Percentiles rank a stretch among this genome's conserved stretches.
Conservation (phyloP, 2,329 filamentous ascomycete genomes). For the Trichoderma polysporum region DNA sequence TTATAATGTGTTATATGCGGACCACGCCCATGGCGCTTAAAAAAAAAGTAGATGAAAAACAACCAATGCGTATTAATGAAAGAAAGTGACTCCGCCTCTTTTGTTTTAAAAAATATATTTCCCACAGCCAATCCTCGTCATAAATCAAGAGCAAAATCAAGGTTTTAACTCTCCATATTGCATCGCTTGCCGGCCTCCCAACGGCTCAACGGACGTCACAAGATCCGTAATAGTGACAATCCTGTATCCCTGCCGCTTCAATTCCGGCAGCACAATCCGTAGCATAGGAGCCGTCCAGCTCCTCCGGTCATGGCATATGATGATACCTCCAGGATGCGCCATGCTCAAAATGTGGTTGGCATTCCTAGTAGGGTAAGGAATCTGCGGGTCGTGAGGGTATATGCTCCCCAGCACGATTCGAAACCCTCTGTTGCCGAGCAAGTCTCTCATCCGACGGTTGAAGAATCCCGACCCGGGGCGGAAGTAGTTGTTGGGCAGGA, state of each 20-base stretch:
- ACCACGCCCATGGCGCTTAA: not conserved
- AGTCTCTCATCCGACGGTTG: constrained; percentile 63
- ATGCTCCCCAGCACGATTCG: constrained; percentile 76
- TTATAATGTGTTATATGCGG: constrained; percentile 1
- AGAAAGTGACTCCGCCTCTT: not conserved
- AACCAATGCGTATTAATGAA: not conserved
- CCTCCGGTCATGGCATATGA: constrained; percentile 83
- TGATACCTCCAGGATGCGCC: constrained; percentile 71
- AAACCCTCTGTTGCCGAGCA: constrained; percentile 63
- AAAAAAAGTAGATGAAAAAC: not conserved
- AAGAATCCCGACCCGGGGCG: constrained; percentile 85
- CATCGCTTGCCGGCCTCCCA: constrained; percentile 27
- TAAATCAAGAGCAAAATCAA: not conserved
- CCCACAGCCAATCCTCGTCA: not conserved
- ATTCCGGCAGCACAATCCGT: constrained; percentile 66
- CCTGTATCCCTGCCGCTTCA: constrained; percentile 67
- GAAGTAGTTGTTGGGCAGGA: constrained; percentile 65
- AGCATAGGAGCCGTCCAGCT: constrained; percentile 84
- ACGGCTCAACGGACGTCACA: constrained; percentile 43
- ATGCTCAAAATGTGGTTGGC: constrained; percentile 78
- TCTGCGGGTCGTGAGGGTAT: constrained; percentile 90
- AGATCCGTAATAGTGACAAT: constrained; percentile 71
- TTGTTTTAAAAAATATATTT: not conserved
- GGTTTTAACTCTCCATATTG: not conserved
- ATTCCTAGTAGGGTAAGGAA: constrained; percentile 67